A percentile compares a stretch with the other conserved stretches of the same genome.
Conservation (phyloP, 1,284 basidiomycete genomes). For the Trichosporon inkin region DNA sequence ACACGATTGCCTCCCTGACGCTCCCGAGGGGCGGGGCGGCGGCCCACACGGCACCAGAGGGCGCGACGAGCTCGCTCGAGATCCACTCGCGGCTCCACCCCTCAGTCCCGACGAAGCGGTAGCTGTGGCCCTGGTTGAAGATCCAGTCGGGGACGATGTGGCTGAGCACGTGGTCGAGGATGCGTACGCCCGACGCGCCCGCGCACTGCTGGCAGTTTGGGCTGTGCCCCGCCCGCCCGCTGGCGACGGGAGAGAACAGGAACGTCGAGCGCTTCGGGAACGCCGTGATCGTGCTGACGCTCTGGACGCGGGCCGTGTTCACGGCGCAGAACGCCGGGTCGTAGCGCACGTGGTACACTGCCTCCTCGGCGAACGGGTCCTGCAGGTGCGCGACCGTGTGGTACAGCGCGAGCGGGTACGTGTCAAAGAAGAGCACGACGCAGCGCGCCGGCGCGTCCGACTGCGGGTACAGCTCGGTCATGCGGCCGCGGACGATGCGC, state of each 20-base stretch:
- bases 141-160: constrained; percentile 39
- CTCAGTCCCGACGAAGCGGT: not conserved
- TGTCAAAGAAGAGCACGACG: constrained; percentile 7
- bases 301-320: not conserved
- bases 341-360: not conserved
- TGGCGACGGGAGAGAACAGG: not conserved
- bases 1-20: not conserved
- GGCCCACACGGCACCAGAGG: not conserved
- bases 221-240: not conserved
- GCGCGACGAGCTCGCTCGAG: not conserved
- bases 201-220: constrained; percentile 4
- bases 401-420: not conserved
- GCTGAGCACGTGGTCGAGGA: not conserved
- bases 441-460: not conserved
- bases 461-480: constrained; percentile 5
- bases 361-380: not conserved
- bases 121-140: constrained; percentile 27
- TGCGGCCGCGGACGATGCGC: not conserved
- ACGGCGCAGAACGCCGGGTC: not conserved
- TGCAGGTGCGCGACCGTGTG: constrained; percentile 1
- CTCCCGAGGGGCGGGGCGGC: not conserved
- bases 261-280: not conserved
- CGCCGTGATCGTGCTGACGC: not conserved
- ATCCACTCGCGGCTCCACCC: constrained; percentile 7
- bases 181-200: not conserved